Conservation (phyloP, 306 rosid species). For the Vigna angularis region DNA sequence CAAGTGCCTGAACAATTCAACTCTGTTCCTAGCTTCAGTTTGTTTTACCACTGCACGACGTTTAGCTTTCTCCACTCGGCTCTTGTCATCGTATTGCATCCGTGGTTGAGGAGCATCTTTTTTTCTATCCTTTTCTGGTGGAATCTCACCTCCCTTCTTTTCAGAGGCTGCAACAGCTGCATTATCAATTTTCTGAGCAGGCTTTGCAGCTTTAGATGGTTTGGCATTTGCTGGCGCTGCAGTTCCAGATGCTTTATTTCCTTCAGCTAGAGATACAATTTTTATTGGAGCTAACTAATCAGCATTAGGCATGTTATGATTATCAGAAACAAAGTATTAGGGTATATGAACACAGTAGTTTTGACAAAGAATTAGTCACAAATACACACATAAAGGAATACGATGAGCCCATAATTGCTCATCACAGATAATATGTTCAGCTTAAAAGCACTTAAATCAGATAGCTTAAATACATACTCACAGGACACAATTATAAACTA, state of each 20-base stretch:
- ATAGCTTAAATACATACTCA: constrained; percentile 28
- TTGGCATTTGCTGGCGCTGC: constrained; percentile 44
- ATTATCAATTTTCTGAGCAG: constrained; percentile 55
- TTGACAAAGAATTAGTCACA: constrained; percentile 1
- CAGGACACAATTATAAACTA: constrained; percentile 23
- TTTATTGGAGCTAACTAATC: constrained; percentile 27
- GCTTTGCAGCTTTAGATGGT: constrained; percentile 54
- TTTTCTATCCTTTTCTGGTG: constrained; percentile 65
- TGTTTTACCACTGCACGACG: constrained; percentile 69
- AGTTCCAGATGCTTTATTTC: constrained; percentile 55
- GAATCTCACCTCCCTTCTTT: constrained; percentile 61
- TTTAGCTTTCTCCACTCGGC: constrained; percentile 68
- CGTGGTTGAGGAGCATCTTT: constrained; percentile 75
- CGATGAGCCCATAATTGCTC: background rate
- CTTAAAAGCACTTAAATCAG: constrained; percentile 6
- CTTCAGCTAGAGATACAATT: constrained; percentile 51
- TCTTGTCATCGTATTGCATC: constrained; percentile 69
- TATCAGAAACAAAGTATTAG: constrained; percentile 20
- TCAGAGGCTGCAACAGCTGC: constrained; percentile 57
- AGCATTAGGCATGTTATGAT: constrained; percentile 32
- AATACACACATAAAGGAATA: constrained; percentile 16
- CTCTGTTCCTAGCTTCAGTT: constrained; percentile 67
- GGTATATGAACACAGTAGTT: constrained; percentile 16
- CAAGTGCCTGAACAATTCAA: constrained; percentile 69
- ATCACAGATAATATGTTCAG: background rate